Evolutionary conservation across 208 protist genomes (phyloP).

Genomic region (Trypanosoma conorhini): DNA sequence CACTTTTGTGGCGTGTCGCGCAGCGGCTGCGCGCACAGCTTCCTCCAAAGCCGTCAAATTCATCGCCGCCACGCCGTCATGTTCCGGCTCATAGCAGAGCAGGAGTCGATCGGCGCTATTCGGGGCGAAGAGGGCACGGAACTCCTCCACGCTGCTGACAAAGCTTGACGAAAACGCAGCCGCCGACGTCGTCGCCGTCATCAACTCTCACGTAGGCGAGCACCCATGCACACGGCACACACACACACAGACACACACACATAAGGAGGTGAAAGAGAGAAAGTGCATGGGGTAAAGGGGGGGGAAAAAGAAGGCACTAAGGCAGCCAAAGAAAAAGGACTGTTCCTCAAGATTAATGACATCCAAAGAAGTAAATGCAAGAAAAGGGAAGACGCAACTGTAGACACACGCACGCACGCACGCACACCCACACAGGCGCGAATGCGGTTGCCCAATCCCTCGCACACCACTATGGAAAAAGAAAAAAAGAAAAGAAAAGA

Average conservation of each 20-base stretch:
- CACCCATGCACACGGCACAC: neutral
- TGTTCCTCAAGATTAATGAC: neutral
- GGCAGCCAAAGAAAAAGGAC: neutral
- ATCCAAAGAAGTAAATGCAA: too few species aligned
- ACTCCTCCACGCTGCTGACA: conserved; percentile 57
- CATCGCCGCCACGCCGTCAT: conserved; percentile 44
- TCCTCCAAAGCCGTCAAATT: conserved; percentile 37
- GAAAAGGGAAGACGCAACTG: too few species aligned
- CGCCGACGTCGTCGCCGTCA: neutral
- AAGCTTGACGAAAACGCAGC: conserved; percentile 24
- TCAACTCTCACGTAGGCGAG: neutral
- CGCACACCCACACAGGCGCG: too few species aligned
- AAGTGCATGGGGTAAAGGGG: neutral
- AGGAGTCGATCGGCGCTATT: conserved; percentile 36
- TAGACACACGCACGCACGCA: neutral
- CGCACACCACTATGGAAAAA: neutral
- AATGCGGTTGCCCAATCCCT: neutral
- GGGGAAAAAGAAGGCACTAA: neutral
- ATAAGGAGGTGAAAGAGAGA: conserved; percentile 1
- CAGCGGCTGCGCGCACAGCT: conserved; percentile 29
- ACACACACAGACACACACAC: conserved; percentile 12
- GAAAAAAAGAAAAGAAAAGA: neutral
- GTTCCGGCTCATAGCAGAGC: conserved; percentile 67
- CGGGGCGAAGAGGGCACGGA: conserved; percentile 48
- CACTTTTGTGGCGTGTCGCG: conserved; percentile 28